Evolutionary conservation across 2,329 filamentous ascomycete species (phyloP).

Genomic region (Dryadomyces quercivorus): DNA sequence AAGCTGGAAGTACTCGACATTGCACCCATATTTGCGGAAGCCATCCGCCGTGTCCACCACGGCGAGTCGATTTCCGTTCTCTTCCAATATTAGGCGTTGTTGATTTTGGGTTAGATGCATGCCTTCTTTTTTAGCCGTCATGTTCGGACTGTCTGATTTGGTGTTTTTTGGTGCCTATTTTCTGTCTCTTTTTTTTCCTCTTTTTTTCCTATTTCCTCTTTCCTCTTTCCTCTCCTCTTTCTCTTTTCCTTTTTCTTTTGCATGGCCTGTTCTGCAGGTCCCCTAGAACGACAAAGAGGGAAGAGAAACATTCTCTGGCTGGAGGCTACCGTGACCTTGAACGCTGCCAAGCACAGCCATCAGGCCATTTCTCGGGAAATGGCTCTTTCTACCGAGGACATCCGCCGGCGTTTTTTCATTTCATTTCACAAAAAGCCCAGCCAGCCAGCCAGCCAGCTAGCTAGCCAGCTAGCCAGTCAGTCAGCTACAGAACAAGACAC

Average conservation of each 20-base stretch:
- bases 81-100: conserved; percentile 58
- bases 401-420: too few species aligned
- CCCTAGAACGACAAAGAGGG: too few species aligned
- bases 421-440: too few species aligned
- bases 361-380: too few species aligned
- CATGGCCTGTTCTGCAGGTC: too few species aligned
- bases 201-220: neutral
- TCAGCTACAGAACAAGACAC: neutral
- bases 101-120: neutral
- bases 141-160: neutral
- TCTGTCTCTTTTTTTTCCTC: neutral
- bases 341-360: too few species aligned
- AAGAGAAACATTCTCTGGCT: too few species aligned
- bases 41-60: conserved; percentile 90
- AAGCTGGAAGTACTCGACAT: conserved; percentile 91
- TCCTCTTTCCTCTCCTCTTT: neutral
- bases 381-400: too few species aligned
- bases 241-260: conserved; percentile 1
- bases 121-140: too few species aligned
- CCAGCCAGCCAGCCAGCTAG: too few species aligned
- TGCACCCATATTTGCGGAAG: conserved; percentile 84
- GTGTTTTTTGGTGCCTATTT: neutral
- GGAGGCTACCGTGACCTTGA: too few species aligned
- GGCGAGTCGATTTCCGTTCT: conserved; percentile 95
- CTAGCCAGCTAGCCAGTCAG: too few species aligned